These are phyloP conservation scores for Nakazawaea pomicola DNA, from an alignment of 805 yeast genomes.

Conservation along the genomic window DNA sequence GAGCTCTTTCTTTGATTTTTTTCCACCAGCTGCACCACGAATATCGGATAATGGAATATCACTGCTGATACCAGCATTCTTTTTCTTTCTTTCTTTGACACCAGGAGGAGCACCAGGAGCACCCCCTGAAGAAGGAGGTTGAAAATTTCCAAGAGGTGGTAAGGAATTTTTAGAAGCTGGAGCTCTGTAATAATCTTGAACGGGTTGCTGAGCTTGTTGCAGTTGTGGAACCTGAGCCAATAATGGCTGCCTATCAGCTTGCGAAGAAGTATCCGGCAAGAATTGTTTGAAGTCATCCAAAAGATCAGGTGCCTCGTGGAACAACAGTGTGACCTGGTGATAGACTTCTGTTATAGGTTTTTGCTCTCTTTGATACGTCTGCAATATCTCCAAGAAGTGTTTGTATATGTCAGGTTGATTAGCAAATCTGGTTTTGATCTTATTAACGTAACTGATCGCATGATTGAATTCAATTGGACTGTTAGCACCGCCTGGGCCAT, in stretches of 20 bases:
- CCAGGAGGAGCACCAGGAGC: slow-evolving; percentile 14
- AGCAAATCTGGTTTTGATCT: slow-evolving; percentile 90
- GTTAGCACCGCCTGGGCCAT: slow-evolving; percentile 16
- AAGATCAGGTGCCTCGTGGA: slow-evolving; percentile 91
- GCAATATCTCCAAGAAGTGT: slow-evolving; percentile 88
- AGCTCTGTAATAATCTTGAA: slow-evolving; percentile 19
- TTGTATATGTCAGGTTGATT: slow-evolving; percentile 95
- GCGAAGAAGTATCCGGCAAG: slow-evolving; percentile 74
- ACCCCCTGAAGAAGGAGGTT: slow-evolving; percentile 49
- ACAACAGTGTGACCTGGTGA: slow-evolving; percentile 83
- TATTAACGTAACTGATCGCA: slow-evolving; percentile 93
- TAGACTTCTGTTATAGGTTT: slow-evolving; percentile 94
- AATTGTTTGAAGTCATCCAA: slow-evolving; percentile 93
- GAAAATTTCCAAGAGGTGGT: slow-evolving; percentile 88
- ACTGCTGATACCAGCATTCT: slow-evolving; percentile 23
- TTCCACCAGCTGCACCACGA: slow-evolving; percentile 27
- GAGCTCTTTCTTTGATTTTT: slow-evolving; percentile 22
- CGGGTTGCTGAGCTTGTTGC: slow-evolving; percentile 18
- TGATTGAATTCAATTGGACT: slow-evolving; percentile 93
- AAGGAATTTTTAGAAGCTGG: slow-evolving; percentile 28
- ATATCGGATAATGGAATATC: slow-evolving; percentile 47
- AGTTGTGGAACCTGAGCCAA: slow-evolving; percentile 26
- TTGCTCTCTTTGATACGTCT: slow-evolving; percentile 94
- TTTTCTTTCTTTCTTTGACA: slow-evolving; percentile 21
- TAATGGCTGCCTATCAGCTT: slow-evolving; percentile 25